Evolutionary conservation across 495 filamentous ascomycete genomes (phyloP), one percentile per base, ranked within the genome.

Genomic region (Elaphomyces granulatus): DNA sequence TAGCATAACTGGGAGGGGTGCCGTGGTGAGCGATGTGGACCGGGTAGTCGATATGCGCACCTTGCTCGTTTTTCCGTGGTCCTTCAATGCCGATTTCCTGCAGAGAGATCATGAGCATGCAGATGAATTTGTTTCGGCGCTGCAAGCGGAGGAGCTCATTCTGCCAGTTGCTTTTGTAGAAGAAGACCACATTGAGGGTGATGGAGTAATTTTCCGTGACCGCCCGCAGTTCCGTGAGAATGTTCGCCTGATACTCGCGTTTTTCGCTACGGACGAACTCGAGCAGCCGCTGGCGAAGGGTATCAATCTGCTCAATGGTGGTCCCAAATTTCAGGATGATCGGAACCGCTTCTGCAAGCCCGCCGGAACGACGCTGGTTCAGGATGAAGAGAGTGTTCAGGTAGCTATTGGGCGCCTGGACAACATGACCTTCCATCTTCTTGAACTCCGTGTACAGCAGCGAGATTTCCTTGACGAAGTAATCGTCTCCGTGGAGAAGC

Each of bases 361-460:
- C 82, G 42, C 90, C 86, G 20, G 85, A 90, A 18, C 88, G 79
- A 3, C 88, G 75, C 62, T 93, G 87, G 55, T 96, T 95, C 15
- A 95, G 78, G 42, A 96, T 90, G 56, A 95, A 94, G 4, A 96
- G 72, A 0, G 75, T 82, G 51, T 95, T 96, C 18, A 96, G 70
- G 37, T 94, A 79, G 41, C 78, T 88, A 68, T 96, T 96, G 3
- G 90, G 90, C 0, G 88, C 90, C 55, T 96, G 88, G 2, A 96
- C 88, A 10, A 94, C 75, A 45, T 94, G 87, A 9, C 88, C 88
- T 52, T 94, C 79, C 78, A 94, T 86, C 64, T 95, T 96, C 64
- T 94, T 95, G 66, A 95, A 94, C 52, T 95, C 90, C 19, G 90
- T 95, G 52, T 87, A 94, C 8, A 98, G 73, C n/a, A 96, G 67